Base-by-base conservation (phyloP, 2,329 filamentous ascomycete species). In the Intubia oerlemansii region DNA sequence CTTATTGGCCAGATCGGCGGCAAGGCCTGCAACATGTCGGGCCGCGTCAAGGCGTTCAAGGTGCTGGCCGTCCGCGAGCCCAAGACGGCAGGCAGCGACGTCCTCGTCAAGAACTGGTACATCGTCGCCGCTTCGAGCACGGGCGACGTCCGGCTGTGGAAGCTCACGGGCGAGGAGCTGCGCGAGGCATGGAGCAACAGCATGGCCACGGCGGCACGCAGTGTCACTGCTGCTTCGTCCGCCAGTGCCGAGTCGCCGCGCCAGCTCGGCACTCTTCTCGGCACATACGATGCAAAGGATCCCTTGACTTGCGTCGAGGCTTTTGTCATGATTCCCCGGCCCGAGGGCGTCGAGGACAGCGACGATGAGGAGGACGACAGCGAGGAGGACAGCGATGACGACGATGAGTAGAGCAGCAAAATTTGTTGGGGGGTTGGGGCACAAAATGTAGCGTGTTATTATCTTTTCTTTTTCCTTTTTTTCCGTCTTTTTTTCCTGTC, bases 11-110 rank as follows among this genome's bases (percentile, higher is more conserved):
- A 84, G 41, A 47, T 95, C 9, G 85, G 84, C 23, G 84, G 84
- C 10, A 68, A 66, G 38, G 59, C 65, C 17, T 62, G 59, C 2
- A 74, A 71, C 1, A 62, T 88, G 28, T 52, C 54, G 3, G 64
- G 68, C 9, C 69, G 88, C 29, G 71, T 95, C 48, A 98, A 95
- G 53, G 84, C 92, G 44, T 93, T 95, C 48, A 64, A 70, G 34
- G 52, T 82, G 19, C 41, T 88, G 27, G 48, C 50, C 28, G 47
- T 52, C 22, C 42, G 47, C 24, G 42, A 46, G 14, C 13, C 24
- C 8, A 23, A 10, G 1, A 12, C 13, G 14, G 19, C 20, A 10
- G 17, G 21, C 16, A 12, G 16, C 20, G 12, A 22, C 7, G 25
- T 17, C 13, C 27, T 25, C 24, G 32, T 32, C 10, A 23, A 25